Evolutionary conservation across 1,139 yeast species (phyloP), one percentile per base, ranked within the genome.

Genomic region (Candida sanyaensis): DNA sequence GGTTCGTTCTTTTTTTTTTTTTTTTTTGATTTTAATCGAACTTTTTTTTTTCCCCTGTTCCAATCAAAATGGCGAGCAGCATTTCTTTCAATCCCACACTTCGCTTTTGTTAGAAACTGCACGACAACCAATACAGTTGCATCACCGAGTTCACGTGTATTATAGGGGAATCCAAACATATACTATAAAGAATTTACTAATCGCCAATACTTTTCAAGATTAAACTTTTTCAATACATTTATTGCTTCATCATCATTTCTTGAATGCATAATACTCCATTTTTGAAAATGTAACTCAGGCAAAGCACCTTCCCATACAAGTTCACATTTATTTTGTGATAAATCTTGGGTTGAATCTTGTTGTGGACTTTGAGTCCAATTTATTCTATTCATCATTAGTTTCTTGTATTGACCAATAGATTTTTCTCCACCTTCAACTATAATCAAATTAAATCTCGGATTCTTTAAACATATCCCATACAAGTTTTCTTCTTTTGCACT

Each of bases 231-330:
- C 41, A 88, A 64, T 29, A 81, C 69, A 29, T 73, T 77, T 36
- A 78, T 56, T 0, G 86, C 83, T 23, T 79, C 84, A n/a, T 75
- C 80, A 44, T 83, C 87, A 12, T 76, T 63, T 17, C 71, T 68
- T 2, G 81, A 69, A 41, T 73, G 66, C 65, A 80, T 73, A 10
- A 77, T 64, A 2, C 83, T 75, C 93, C 95, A 88, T 58, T 79
- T 78, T 47, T 73, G 71, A 63, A 87, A 88, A 48, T 73, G 73
- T 27, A 77, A 60, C 2, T 77, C 76, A 44, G 70, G 67, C 37
- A 88, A 52, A 53, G 81, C 83, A 0, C 97, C 97, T 52, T 84
- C 85, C 97, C 97, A 92, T 2, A 88, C 58, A 13, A 85, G 57
- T 3, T 61, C 57, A 55, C 91, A 84, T 45, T 60, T 62, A 59